Evolutionary conservation across 768 basidiomycete species (phyloP).

Genomic region (Mrakia gelida): DNA sequence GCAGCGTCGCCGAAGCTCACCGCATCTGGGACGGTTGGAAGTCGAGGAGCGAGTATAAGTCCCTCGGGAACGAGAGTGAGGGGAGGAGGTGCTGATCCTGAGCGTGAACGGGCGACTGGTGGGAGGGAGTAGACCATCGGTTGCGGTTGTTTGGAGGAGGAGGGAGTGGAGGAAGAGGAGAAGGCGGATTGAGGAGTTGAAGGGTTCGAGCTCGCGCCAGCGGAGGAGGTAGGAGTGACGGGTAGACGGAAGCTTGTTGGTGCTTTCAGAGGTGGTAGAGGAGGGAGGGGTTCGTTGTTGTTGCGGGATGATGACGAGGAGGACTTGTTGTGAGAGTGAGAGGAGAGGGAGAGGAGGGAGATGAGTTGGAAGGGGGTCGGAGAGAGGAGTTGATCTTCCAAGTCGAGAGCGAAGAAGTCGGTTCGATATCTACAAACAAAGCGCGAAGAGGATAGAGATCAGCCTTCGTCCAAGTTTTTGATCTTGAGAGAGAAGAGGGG

Average conservation of each 20-base stretch:
- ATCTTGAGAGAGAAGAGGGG: neutral
- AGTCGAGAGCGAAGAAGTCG: neutral
- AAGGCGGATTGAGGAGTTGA: neutral
- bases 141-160: neutral
- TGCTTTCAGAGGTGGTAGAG: neutral
- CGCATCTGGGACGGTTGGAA: neutral
- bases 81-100: neutral
- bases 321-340: neutral
- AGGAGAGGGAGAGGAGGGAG: conserved; percentile 1
- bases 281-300: neutral
- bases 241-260: neutral
- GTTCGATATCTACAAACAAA: neutral
- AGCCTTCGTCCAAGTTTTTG: neutral
- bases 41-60: neutral
- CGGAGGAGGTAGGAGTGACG: neutral
- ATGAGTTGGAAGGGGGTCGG: conserved; percentile 9
- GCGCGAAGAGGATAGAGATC: neutral
- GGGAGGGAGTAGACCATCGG: neutral
- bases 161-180: neutral
- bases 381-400: neutral
- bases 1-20: neutral
- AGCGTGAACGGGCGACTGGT: neutral
- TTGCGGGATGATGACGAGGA: neutral
- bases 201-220: neutral
- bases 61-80: neutral